Conservation (phyloP, 2,329 filamentous ascomycete species). For the Thielaviopsis ethacetica region DNA sequence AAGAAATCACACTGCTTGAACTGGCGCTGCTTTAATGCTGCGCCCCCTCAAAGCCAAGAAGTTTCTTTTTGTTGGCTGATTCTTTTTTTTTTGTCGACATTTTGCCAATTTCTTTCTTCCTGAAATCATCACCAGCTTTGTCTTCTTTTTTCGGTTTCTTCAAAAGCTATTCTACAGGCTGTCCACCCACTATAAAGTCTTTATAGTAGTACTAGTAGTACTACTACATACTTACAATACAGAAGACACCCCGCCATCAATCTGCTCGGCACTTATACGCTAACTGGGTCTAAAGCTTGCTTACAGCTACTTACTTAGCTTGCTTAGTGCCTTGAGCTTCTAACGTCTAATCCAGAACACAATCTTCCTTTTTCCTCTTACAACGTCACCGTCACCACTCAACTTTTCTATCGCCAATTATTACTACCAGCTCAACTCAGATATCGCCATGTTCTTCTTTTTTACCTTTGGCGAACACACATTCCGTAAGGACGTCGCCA, state of each 20-base stretch:
- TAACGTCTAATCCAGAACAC: too few relatives aligned
- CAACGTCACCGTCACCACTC: background rate
- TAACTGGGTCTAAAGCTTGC: too few relatives aligned
- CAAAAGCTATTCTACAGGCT: background rate
- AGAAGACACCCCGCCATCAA: background rate
- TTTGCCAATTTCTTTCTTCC: background rate
- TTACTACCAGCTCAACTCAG: background rate
- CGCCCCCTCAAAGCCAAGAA: background rate
- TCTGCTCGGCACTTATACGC: background rate
- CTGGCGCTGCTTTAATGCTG: background rate
- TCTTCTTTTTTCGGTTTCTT: background rate
- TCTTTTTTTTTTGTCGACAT: background rate
- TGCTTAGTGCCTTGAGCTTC: too few relatives aligned
- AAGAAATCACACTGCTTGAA: background rate
- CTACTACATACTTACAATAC: background rate
- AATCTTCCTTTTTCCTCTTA: background rate
- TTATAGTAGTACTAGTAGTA: background rate
- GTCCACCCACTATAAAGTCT: background rate
- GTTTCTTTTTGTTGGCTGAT: background rate
- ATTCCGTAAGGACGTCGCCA: slow-evolving; percentile 40
- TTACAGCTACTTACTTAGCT: too few relatives aligned
- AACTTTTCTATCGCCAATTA: background rate
- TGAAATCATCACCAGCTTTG: background rate
- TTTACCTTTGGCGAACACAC: slow-evolving; percentile 46
- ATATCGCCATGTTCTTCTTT: slow-evolving; percentile 39